phyloP scores from a whole-genome alignment of 495 filamentous ascomycete species.

The Annulohypoxylon bovei region DNA sequence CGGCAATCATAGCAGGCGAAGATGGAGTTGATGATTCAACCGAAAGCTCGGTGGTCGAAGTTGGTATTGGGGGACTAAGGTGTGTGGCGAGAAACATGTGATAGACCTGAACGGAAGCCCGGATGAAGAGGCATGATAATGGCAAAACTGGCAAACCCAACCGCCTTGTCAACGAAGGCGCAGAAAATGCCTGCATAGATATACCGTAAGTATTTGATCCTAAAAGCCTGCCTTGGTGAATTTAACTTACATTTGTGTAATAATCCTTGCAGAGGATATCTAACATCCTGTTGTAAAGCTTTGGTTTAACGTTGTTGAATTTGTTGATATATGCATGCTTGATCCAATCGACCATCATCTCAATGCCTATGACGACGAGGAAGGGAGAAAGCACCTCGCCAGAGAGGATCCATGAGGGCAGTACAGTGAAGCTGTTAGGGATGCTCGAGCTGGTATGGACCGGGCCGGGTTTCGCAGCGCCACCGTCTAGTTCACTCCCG shows the following conservation, averaged over 20 bases:
- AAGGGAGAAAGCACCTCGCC: constrained; percentile 93
- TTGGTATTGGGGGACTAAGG: constrained; percentile 77
- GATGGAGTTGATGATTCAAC: constrained; percentile 61
- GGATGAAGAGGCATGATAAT: constrained; percentile 92
- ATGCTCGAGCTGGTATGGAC: constrained; percentile 70
- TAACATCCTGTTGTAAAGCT: constrained; percentile 85
- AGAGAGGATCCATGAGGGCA: constrained; percentile 78
- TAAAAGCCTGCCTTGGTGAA: neutral
- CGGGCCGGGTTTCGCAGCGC: constrained; percentile 57
- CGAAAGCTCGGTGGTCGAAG: constrained; percentile 71
- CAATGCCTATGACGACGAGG: constrained; percentile 88
- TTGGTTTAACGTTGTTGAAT: constrained; percentile 95
- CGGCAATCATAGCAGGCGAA: constrained; percentile 74
- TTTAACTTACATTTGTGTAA: constrained; percentile 78
- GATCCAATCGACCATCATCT: constrained; percentile 97
- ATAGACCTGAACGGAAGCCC: constrained; percentile 94
- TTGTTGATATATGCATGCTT: constrained; percentile 98
- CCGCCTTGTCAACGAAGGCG: constrained; percentile 83
- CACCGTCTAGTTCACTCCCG: constrained; percentile 49
- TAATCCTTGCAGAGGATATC: constrained; percentile 97
- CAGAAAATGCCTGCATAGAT: constrained; percentile 75
- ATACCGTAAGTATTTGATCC: constrained; percentile 13
- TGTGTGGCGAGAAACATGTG: constrained; percentile 96
- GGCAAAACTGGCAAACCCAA: constrained; percentile 93
- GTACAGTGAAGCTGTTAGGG: constrained; percentile 85